Base-by-base conservation (phyloP, 495 filamentous ascomycete species). In the Annulohypoxylon maeteangense region DNA sequence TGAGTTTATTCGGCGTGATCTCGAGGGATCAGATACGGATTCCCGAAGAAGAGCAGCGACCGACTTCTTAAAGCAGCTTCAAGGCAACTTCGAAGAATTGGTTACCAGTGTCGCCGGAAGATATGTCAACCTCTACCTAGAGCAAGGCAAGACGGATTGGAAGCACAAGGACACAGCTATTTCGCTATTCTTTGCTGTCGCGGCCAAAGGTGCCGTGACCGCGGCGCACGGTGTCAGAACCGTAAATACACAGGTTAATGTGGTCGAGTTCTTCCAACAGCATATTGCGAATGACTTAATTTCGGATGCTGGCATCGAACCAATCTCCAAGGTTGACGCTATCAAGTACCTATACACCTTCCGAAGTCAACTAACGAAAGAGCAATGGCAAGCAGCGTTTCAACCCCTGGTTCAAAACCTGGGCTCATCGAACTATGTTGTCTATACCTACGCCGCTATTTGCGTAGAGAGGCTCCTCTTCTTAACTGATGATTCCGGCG, bases 281-380 rank as follows among this genome's bases (percentile, higher is more conserved):
- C 87, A 98, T 77, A 90, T 98, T 75, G 94, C 94, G 18, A 86
- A 87, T 3, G 95, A 98, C 76, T 85, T 99, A 44, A 75, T 94
- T 42, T 80, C 87, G 11, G 85, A 88, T 44, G 80, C 85, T 4
- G 87, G 86, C 10, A 85, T 90, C 0, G 85, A 95, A 70, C 91
- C 94, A 12, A 94, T 99, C 65, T 86, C 97, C 57, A 94, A 97
- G 81, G 95, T 98, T 20, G 95, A 97, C 80, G 93, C 95, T 16
- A 97, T 99, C 82, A 98, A 98, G 76, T 99, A 94, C 77, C 85
- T 98, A 20, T 97, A 98, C 81, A 90, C 88, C 48, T 99, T 99
- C 88, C 89, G 96, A 61, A 96, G 93, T 76, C 93, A 97, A 73
- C 77, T 90, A 68, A 92, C 92, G 32, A 92, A 93, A 79, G 87